phyloP scores from a whole-genome alignment of 2,329 filamentous ascomycete species.

The Talaromyces sp. region DNA sequence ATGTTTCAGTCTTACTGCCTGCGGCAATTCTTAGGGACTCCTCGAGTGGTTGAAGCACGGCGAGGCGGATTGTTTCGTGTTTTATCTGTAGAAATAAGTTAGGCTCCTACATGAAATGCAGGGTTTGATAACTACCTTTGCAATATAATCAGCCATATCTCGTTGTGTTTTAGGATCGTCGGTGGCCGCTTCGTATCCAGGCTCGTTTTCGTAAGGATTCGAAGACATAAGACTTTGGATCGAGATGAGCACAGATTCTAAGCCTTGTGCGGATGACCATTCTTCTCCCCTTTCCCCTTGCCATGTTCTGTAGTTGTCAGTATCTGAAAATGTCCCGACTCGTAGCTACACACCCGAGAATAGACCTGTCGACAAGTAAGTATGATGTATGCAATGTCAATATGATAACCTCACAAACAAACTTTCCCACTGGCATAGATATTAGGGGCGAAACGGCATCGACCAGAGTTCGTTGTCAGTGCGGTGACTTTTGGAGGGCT shows the following conservation, averaged over 20 bases:
- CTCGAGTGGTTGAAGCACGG: constrained; percentile 82
- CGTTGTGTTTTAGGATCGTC: constrained; percentile 67
- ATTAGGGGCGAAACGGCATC: constrained; percentile 92
- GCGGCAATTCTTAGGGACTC: constrained; percentile 55
- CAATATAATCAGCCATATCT: constrained; percentile 69
- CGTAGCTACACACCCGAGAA: constrained; percentile 64
- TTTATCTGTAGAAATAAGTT: constrained; percentile 62
- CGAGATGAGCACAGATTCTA: constrained; percentile 90
- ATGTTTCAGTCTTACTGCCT: background rate
- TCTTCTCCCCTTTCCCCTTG: constrained; percentile 83
- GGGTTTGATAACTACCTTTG: constrained; percentile 60
- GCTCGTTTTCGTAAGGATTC: constrained; percentile 95
- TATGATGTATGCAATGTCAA: background rate
- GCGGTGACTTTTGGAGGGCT: constrained; percentile 61
- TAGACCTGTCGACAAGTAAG: constrained; percentile 57
- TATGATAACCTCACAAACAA: constrained; percentile 65
- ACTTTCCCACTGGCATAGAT: constrained; percentile 91
- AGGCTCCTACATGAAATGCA: background rate
- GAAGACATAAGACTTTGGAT: constrained; percentile 94
- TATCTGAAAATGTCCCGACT: constrained; percentile 16
- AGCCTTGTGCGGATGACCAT: constrained; percentile 92
- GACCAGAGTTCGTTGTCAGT: constrained; percentile 82
- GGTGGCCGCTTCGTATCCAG: constrained; percentile 76
- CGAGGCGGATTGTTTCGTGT: constrained; percentile 83
- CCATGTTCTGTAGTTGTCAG: constrained; percentile 68